Evolutionary conservation across 2,329 filamentous ascomycete species (phyloP).

Genomic region (Aspergillus alliaceus): DNA sequence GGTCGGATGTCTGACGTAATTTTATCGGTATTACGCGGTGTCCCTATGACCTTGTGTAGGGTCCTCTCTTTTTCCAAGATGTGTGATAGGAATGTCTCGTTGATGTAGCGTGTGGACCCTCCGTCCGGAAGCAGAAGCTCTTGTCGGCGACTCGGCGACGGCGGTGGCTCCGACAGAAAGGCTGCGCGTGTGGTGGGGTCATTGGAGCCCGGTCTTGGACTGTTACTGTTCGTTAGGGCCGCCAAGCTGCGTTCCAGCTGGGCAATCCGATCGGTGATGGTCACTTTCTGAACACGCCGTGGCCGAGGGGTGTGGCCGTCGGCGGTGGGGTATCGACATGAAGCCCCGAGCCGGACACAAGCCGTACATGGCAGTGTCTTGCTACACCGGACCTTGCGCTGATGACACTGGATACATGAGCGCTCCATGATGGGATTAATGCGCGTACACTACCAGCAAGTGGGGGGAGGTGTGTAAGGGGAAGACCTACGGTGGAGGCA

Average conservation of each 20-base stretch:
- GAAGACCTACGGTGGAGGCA: too few relatives aligned
- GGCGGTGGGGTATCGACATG: conserved; percentile 13
- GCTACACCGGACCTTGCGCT: conserved; percentile 19
- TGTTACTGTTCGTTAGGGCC: neutral
- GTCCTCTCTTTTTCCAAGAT: conserved; percentile 14
- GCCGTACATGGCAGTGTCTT: conserved; percentile 12
- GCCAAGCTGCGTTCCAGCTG: conserved; percentile 8
- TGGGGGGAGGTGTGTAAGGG: too few relatives aligned
- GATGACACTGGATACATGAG: conserved; percentile 18
- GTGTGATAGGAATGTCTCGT: conserved; percentile 13
- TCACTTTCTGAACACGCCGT: conserved; percentile 9
- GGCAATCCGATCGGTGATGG: conserved; percentile 7
- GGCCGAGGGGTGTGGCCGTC: conserved; percentile 8
- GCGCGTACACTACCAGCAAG: too few relatives aligned
- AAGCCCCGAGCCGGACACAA: conserved; percentile 10
- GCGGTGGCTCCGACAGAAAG: neutral
- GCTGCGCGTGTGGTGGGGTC: neutral
- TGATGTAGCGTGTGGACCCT: conserved; percentile 15
- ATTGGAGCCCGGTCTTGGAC: neutral
- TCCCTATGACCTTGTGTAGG: conserved; percentile 5
- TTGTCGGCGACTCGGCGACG: neutral
- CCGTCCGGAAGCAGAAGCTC: conserved; percentile 11
- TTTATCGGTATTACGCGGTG: neutral
- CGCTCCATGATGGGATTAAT: conserved; percentile 7
- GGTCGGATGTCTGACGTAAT: neutral